phyloP scores from a whole-genome alignment of 2,329 filamentous ascomycete genomes.

The Endoconidiophora laricicola region DNA sequence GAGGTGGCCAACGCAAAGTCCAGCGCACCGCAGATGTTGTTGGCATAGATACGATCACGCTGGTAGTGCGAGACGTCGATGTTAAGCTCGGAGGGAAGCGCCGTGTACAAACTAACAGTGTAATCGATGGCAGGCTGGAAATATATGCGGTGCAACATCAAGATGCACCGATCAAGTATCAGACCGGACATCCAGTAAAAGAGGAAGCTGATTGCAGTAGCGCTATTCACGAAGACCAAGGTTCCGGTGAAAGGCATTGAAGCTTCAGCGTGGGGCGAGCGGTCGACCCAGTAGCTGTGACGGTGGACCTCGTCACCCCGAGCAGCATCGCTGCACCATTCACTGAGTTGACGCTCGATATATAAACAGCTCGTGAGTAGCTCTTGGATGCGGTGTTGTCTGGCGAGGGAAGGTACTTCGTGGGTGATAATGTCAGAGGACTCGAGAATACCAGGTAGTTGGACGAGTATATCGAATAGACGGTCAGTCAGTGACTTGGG shows the following conservation, averaged over 20 bases:
- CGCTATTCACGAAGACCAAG: slow-evolving; percentile 28
- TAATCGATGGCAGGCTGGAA: slow-evolving; percentile 27
- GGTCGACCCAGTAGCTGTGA: slow-evolving; percentile 21
- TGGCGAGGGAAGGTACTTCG: slow-evolving; percentile 24
- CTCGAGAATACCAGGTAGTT: slow-evolving; percentile 30
- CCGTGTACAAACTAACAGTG: slow-evolving; percentile 22
- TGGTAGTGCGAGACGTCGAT: slow-evolving; percentile 28
- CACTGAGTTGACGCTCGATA: slow-evolving; percentile 30
- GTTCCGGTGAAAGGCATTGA: slow-evolving; percentile 28
- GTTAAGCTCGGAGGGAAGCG: slow-evolving; percentile 23
- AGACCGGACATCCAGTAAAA: slow-evolving; percentile 38
- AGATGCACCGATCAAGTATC: slow-evolving; percentile 31
- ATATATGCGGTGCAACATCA: slow-evolving; percentile 27
- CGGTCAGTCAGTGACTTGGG: slow-evolving; percentile 34
- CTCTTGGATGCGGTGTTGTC: slow-evolving; percentile 30
- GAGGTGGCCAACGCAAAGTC: slow-evolving; percentile 29
- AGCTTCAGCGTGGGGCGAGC: slow-evolving; percentile 15
- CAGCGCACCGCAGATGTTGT: slow-evolving; percentile 33
- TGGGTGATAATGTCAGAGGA: slow-evolving; percentile 27
- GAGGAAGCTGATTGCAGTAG: slow-evolving; percentile 30
- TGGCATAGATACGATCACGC: slow-evolving; percentile 28
- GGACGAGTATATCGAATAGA: slow-evolving; percentile 33
- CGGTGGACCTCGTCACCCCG: slow-evolving; percentile 13
- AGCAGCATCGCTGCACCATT: slow-evolving; percentile 27
- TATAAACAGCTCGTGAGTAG: slow-evolving; percentile 31